Base-by-base conservation (phyloP, 1,139 yeast species). In the Blastobotrys buckinghamii region DNA sequence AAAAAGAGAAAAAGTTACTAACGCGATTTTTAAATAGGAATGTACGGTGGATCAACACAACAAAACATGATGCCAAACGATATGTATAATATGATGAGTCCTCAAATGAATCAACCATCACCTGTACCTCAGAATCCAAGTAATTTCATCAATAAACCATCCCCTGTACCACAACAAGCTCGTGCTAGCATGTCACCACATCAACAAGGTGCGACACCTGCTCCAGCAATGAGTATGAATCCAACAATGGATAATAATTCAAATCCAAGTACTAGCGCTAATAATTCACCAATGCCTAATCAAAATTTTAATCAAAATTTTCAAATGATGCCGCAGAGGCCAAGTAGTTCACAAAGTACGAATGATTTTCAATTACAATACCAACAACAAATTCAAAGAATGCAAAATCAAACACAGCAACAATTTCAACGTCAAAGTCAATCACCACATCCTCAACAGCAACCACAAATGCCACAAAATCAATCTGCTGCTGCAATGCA, bases 221-320 rank as follows among this genome's bases (percentile, higher is more conserved):
- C 57, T n/a, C 54, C 60, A 9, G 58, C 60, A 12, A 44, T 59
- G 42, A 57, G 32, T 29, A 12, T 29, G 32, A 29, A 29, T 29
- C 32, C 32, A 6, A 29, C 39, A 19, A 24, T 20, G n/a, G 24
- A 16, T 36, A 16, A 19, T 16, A 16, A 34, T 15, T 12, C 17
- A n/a, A 19, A 35, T 10, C 61, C 57, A 27, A 52, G 52, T 42
- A 57, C 54, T 30, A 52, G 54, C 41, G 58, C 55, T 10, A 49
- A 54, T 13, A 47, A 39, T 20, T 56, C 60, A 5, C 58, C 60
- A 9, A 44, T 50, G 47, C 47, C 49, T 39, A 39, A 27, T 12
- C n/a, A 19, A 12, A 13, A 32, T 13, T n/a, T 33, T 16, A 34
- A 33, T 10, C 34, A 43, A 19, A 36, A 6, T 35, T 27, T 16